Evolutionary conservation across 139 green algal species (phyloP).

Genomic region (Diplosphaera chodatii): DNA sequence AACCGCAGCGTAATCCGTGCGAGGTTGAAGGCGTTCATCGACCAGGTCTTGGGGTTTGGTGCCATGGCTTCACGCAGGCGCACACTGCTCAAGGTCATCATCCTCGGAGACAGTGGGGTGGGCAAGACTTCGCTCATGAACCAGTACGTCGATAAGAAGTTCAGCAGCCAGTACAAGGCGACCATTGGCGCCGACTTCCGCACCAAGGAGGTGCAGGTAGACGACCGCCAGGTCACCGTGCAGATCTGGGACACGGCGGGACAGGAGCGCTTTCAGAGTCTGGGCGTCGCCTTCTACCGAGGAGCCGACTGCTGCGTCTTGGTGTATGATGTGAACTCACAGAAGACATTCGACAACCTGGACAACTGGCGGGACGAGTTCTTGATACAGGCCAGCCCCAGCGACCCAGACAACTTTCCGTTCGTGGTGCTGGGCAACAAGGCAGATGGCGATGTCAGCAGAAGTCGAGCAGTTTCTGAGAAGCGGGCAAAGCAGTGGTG

Average conservation of each 20-base stretch:
- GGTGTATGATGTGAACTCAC: slow-evolving; percentile 94
- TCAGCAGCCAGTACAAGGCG: slow-evolving; percentile 97
- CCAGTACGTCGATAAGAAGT: slow-evolving; percentile 99
- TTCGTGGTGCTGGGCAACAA: slow-evolving; percentile 99
- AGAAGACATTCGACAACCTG: slow-evolving; percentile 95
- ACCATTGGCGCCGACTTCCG: slow-evolving; percentile 99
- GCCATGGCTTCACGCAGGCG: slow-evolving; percentile 33
- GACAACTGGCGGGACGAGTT: slow-evolving; percentile 99
- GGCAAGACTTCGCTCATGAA: slow-evolving; percentile 99
- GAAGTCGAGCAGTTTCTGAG: slow-evolving; percentile 74
- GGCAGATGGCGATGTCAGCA: slow-evolving; percentile 85
- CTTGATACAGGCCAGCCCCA: slow-evolving; percentile 85
- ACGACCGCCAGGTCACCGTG: slow-evolving; percentile 96
- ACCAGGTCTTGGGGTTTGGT: neutral
- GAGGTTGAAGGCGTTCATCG: too few species aligned
- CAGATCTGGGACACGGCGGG: slow-evolving; percentile 99
- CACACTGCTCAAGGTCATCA: slow-evolving; percentile 97
- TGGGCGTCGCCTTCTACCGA: slow-evolving; percentile 97
- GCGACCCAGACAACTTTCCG: slow-evolving; percentile 90
- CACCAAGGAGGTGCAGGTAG: slow-evolving; percentile 97
- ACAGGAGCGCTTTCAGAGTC: slow-evolving; percentile 94
- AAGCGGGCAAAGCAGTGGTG: slow-evolving; percentile 95
- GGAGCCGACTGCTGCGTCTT: slow-evolving; percentile 97
- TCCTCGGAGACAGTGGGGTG: slow-evolving; percentile 94
- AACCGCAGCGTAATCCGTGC: too few species aligned